These are phyloP conservation scores for Irpex rosettiformis DNA, from an alignment of 1,284 basidiomycete species.

Conservation along the genomic window DNA sequence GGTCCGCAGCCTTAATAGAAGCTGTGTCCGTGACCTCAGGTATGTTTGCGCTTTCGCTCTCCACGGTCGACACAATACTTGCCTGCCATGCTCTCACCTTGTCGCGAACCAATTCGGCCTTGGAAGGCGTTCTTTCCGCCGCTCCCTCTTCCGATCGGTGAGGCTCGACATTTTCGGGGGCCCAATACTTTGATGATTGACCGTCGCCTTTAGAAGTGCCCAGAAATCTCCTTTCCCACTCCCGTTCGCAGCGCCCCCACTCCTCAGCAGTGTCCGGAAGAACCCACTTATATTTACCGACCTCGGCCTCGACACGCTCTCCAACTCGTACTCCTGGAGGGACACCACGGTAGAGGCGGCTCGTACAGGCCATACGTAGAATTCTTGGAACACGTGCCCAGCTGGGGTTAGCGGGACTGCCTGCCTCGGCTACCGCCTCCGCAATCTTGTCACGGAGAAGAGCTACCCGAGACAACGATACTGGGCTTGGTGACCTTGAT, in stretches of 20 bases:
- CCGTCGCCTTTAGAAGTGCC: background rate
- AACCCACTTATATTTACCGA: conserved; percentile 20
- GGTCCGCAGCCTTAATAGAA: background rate
- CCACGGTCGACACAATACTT: conserved; percentile 13
- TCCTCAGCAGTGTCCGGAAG: conserved; percentile 26
- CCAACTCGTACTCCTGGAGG: conserved; percentile 23
- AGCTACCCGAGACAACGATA: background rate
- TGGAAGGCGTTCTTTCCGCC: conserved; percentile 6
- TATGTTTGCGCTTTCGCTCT: background rate
- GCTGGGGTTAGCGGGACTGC: conserved; percentile 25
- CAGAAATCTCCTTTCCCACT: conserved; percentile 22
- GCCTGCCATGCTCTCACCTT: conserved; percentile 30
- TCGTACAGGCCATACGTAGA: conserved; percentile 22
- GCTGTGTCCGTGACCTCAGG: background rate
- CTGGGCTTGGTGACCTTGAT: conserved; percentile 3
- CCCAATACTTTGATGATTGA: conserved; percentile 26
- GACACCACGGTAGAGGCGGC: conserved; percentile 21
- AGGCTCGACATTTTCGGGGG: background rate
- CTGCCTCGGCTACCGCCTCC: conserved; percentile 5
- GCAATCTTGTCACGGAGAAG: background rate
- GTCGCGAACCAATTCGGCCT: conserved; percentile 20
- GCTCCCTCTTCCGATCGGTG: background rate
- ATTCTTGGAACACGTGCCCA: conserved; percentile 27
- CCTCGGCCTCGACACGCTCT: conserved; percentile 15
- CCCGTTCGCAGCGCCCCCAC: conserved; percentile 24